Evolutionary conservation across 257 asterid genomes (phyloP).

Genomic region (Henckelia pumila): DNA sequence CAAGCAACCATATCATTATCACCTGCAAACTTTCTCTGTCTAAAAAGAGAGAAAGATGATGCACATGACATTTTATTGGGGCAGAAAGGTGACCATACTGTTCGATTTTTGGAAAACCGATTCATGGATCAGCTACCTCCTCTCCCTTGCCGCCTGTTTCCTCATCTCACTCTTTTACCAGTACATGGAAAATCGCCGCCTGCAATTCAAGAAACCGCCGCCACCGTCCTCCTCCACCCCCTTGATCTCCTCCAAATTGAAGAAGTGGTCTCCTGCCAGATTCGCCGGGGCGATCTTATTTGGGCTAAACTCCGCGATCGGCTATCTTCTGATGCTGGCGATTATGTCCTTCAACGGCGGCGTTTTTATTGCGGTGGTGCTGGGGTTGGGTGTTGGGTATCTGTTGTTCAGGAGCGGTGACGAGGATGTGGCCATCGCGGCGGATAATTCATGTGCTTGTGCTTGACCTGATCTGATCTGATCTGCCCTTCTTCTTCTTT

Average conservation of each 20-base stretch:
- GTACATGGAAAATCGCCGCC: conserved; percentile 80
- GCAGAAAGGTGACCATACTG: conserved; percentile 63
- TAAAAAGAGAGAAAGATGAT: conserved; percentile 31
- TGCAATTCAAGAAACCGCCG: conserved; percentile 36
- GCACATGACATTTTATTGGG: conserved; percentile 99
- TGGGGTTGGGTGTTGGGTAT: conserved; percentile 68
- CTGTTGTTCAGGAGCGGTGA: conserved; percentile 60
- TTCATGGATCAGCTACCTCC: conserved; percentile 60
- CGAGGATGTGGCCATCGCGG: conserved; percentile 40
- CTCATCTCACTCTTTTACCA: conserved; percentile 70
- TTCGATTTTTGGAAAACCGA: conserved; percentile 89
- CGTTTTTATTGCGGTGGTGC: conserved; percentile 63
- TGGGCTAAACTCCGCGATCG: conserved; percentile 74
- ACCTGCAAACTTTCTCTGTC: no score
- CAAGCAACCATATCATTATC: no score
- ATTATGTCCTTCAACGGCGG: conserved; percentile 90
- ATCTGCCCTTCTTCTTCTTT: background rate
- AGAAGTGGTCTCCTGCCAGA: conserved; percentile 31
- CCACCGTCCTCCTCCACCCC: conserved; percentile 37
- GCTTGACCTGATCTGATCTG: conserved; percentile 34
- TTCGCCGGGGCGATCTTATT: conserved; percentile 53
- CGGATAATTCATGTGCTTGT: conserved; percentile 78
- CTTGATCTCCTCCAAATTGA: conserved; percentile 36
- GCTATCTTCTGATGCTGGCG: conserved; percentile 80
- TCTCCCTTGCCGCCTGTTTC: conserved; percentile 65